Evolutionary conservation across 257 asterid species (phyloP).

Genomic region (Solanum corneliomulleri): DNA sequence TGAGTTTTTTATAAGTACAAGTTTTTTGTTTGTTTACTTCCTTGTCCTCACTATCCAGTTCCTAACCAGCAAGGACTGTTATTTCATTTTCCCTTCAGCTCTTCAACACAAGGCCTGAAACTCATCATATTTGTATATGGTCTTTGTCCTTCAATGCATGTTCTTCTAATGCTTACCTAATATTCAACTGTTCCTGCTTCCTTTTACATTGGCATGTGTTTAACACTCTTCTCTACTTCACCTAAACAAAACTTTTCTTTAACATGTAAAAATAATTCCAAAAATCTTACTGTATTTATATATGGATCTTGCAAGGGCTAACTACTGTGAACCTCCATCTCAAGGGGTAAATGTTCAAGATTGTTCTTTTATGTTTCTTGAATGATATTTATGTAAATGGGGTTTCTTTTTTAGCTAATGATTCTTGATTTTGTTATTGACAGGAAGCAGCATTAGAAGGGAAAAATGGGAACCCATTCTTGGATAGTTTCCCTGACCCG

Average conservation of each 20-base stretch:
- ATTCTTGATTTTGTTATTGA: neutral
- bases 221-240: neutral
- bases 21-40: constrained; percentile 7
- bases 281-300: neutral
- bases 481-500: constrained; percentile 54
- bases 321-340: constrained; percentile 37
- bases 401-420: neutral
- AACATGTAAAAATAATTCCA: neutral
- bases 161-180: neutral
- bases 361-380: neutral
- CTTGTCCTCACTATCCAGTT: neutral
- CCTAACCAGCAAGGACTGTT: constrained; percentile 11
- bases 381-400: neutral
- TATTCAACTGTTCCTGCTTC: neutral
- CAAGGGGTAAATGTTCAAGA: constrained; percentile 26
- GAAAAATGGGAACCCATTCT: constrained; percentile 39
- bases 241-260: neutral
- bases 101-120: neutral
- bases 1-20: neutral
- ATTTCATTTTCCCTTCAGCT: neutral
- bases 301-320: constrained; percentile 47
- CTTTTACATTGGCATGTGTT: neutral
- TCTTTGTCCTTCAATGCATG: neutral
- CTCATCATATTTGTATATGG: neutral
- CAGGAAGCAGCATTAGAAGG: constrained; percentile 47